Base-by-base conservation (phyloP, 148 eudicot genomes). In the Silene uniflora region DNA sequence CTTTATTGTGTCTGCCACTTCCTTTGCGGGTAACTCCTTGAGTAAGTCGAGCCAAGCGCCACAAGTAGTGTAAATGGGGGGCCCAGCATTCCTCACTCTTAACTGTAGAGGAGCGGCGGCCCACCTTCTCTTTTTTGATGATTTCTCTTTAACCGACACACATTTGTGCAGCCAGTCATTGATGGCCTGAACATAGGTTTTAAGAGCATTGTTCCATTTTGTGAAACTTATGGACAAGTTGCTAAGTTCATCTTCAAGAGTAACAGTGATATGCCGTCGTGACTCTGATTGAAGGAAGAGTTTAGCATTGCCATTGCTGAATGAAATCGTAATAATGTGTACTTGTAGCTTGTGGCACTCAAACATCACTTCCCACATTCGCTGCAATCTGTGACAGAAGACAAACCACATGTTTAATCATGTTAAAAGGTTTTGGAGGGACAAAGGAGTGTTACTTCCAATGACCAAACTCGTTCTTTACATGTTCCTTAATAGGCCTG, bases 331-430 rank as follows among this genome's bases (percentile, higher is more conserved):
- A 72, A 91, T 82, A 71, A 87, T 81, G 74, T 86, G 88, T 32
- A 89, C 77, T 81, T 94, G 98, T 61, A 79, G 87, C 84, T 85
- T 84, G 80, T 94, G 98, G 84, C 93, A 91, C 59, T 90, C 97
- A 64, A 73, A 79, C 98, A 94, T 94, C 82, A 78, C 85, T 64
- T 84, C 92, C 98, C 98, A 94, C 98, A 94, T 94, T 73, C 84
- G 86, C 79, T 87, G 80, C 76, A 94, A 83, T 77, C 98, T 94
- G 88, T 90, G 87, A 69, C 71, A 81, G n/a, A 42, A 52, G 17
- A 52, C 17, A 16, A 52, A 52, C 17, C 56, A 52, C 44, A 52
- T 52, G 17, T 52, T 16, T 52, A 4, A 52, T 39, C 44, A 39
- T 39, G 9, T 6, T 39, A 7, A 39, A 39, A 39, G 44, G 10